Conservation (phyloP, 495 filamentous ascomycete species). For the Penicillium psychrofluorescens region DNA sequence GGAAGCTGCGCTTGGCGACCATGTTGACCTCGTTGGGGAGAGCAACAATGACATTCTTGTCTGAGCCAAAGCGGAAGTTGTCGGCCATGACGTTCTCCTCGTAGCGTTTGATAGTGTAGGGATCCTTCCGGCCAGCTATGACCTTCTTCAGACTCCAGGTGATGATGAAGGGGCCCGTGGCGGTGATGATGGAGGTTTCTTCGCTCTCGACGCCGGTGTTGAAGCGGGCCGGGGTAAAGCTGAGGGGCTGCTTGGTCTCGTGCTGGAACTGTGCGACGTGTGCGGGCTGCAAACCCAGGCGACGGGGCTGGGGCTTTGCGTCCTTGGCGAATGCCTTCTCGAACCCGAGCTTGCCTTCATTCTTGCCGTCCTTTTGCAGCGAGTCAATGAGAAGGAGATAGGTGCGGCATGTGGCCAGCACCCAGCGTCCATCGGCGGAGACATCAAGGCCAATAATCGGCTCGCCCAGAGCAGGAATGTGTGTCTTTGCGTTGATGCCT, state of each 20-base stretch:
- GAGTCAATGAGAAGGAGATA: constrained; percentile 92
- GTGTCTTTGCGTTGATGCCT: constrained; percentile 95
- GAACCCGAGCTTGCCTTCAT: constrained; percentile 95
- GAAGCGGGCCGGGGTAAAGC: constrained; percentile 88
- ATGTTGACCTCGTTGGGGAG: constrained; percentile 97
- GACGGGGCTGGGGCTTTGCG: constrained; percentile 85
- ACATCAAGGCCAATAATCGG: constrained; percentile 92
- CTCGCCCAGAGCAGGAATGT: constrained; percentile 91
- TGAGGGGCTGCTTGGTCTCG: constrained; percentile 78
- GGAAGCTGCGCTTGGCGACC: constrained; percentile 77
- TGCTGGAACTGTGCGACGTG: constrained; percentile 96
- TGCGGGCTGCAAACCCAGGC: constrained; percentile 75
- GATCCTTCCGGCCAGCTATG: constrained; percentile 66
- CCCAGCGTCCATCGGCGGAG: constrained; percentile 89
- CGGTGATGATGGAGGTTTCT: constrained; percentile 91
- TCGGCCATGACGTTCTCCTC: constrained; percentile 95
- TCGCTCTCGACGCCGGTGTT: constrained; percentile 76
- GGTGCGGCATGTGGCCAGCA: constrained; percentile 88
- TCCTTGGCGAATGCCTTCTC: constrained; percentile 91
- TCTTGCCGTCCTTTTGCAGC: constrained; percentile 86
- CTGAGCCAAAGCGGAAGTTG: constrained; percentile 93
- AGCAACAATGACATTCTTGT: constrained; percentile 97
- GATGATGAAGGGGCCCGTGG: constrained; percentile 95
- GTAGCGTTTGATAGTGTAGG: constrained; percentile 95
- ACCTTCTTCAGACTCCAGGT: constrained; percentile 95